phyloP scores from a whole-genome alignment of 2,329 filamentous ascomycete genomes.

The Zelopaecilomyces penicillatus region DNA sequence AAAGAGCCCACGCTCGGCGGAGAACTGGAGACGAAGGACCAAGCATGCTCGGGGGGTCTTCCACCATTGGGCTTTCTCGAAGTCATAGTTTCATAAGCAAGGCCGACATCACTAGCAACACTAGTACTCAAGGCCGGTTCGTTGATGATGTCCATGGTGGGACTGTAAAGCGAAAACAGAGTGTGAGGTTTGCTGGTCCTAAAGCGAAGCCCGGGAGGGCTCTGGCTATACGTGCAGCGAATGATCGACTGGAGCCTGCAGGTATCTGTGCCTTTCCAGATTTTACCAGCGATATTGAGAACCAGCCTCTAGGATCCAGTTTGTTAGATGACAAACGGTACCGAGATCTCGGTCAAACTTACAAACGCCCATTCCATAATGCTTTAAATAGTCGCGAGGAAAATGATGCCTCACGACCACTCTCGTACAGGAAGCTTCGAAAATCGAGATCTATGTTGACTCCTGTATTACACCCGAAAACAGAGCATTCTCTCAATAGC shows the following conservation, averaged over 20 bases:
- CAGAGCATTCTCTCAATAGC: slow-evolving; percentile 10
- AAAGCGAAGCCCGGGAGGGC: slow-evolving; percentile 20
- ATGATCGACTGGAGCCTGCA: slow-evolving; percentile 11
- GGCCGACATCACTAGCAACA: slow-evolving; percentile 8
- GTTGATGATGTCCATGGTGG: slow-evolving; percentile 7
- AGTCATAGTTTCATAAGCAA: slow-evolving; percentile 15
- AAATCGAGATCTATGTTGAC: slow-evolving; percentile 49
- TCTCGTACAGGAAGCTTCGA: slow-evolving; percentile 41
- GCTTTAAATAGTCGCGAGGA: slow-evolving; percentile 28
- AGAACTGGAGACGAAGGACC: slow-evolving; percentile 18
- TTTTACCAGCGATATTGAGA: background rate
- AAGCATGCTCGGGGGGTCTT: slow-evolving; percentile 16
- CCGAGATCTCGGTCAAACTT: no score
- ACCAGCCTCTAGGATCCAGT: background rate
- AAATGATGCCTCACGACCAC: slow-evolving; percentile 37
- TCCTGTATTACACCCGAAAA: slow-evolving; percentile 16
- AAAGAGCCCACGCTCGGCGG: slow-evolving; percentile 40
- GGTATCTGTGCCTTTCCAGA: background rate
- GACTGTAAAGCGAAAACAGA: slow-evolving; percentile 37
- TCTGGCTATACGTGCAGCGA: slow-evolving; percentile 21
- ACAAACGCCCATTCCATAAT: no score
- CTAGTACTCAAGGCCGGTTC: slow-evolving; percentile 13
- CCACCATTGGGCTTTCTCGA: slow-evolving; percentile 10
- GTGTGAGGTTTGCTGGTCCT: slow-evolving; percentile 45
- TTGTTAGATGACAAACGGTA: no score